Percentiles rank a stretch among this genome's conserved stretches.
Conservation (phyloP, 2,329 filamentous ascomycete genomes). For the Chaetomium globosum region DNA sequence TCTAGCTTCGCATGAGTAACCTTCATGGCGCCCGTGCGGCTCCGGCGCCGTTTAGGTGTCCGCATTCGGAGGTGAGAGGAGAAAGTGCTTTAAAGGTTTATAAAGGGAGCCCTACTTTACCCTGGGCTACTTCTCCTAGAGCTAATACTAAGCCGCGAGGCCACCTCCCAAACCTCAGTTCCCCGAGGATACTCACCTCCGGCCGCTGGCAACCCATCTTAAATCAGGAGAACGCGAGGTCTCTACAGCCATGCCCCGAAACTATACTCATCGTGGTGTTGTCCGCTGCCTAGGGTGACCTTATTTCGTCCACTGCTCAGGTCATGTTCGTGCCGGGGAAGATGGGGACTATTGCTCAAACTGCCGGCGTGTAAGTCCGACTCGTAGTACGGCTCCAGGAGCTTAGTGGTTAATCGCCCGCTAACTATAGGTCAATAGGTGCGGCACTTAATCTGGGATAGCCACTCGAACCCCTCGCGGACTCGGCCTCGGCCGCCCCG, state of each 20-base stretch:
- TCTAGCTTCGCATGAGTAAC: not conserved
- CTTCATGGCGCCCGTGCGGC: not conserved
- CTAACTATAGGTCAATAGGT: not conserved
- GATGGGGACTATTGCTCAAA: not conserved
- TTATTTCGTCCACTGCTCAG: not conserved
- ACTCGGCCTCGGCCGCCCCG: no score
- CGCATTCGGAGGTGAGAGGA: not conserved
- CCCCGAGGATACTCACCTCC: not conserved
- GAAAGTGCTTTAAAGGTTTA: not conserved
- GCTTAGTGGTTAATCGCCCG: not conserved
- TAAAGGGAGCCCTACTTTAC: not conserved
- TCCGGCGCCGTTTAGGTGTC: not conserved
- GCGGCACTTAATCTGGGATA: not conserved
- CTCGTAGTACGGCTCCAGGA: no score
- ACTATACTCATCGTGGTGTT: not conserved
- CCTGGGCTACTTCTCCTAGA: not conserved
- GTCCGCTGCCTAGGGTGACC: not conserved
- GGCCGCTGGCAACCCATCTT: not conserved
- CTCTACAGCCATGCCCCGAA: not conserved
- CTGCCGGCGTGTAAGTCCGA: not conserved
- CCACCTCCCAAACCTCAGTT: not conserved
- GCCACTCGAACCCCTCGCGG: not conserved
- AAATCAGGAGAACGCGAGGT: not conserved
- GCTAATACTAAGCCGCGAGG: not conserved
- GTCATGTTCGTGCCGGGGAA: not conserved